Evolutionary conservation across 2,329 filamentous ascomycete species (phyloP).

Genomic region (Ceratocystis destructans): DNA sequence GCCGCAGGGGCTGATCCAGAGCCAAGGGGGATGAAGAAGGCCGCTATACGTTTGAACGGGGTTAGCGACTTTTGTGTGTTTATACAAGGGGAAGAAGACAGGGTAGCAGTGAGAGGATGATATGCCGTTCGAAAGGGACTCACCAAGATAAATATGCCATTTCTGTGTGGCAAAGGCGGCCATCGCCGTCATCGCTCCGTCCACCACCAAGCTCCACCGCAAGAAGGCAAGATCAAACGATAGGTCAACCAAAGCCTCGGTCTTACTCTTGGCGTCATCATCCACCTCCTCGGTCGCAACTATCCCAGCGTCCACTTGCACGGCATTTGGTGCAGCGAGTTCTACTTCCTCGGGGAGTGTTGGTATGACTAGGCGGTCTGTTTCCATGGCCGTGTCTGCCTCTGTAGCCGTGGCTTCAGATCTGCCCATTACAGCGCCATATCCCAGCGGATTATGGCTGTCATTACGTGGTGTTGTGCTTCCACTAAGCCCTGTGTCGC

Average conservation of each 20-base stretch:
- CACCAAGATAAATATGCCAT: constrained; percentile 55
- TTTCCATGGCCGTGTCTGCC: not conserved
- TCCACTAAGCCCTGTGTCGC: not conserved
- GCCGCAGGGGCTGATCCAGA: constrained; percentile 56
- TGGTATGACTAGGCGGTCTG: constrained; percentile 24
- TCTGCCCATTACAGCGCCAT: constrained; percentile 11
- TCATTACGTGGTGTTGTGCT: constrained; percentile 8
- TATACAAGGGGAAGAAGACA: not conserved
- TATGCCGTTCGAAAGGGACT: constrained; percentile 18
- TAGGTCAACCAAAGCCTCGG: constrained; percentile 24
- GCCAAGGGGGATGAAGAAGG: constrained; percentile 51
- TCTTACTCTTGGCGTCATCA: constrained; percentile 29
- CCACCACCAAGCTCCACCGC: constrained; percentile 49
- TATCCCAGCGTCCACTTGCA: constrained; percentile 31
- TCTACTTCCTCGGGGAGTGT: constrained; percentile 31
- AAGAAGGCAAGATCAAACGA: constrained; percentile 56
- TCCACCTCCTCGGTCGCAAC: constrained; percentile 25
- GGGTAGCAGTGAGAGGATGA: not conserved
- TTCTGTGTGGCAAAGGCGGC: constrained; percentile 47
- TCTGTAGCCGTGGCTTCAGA: not conserved
- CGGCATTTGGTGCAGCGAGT: constrained; percentile 29
- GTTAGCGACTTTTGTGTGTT: not conserved
- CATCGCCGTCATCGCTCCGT: constrained; percentile 49
- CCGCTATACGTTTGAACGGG: constrained; percentile 30
- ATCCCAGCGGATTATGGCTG: constrained; percentile 12